These are phyloP conservation scores for Leccinum imitatum DNA, from an alignment of 768 basidiomycete species.

Conservation along the genomic window DNA sequence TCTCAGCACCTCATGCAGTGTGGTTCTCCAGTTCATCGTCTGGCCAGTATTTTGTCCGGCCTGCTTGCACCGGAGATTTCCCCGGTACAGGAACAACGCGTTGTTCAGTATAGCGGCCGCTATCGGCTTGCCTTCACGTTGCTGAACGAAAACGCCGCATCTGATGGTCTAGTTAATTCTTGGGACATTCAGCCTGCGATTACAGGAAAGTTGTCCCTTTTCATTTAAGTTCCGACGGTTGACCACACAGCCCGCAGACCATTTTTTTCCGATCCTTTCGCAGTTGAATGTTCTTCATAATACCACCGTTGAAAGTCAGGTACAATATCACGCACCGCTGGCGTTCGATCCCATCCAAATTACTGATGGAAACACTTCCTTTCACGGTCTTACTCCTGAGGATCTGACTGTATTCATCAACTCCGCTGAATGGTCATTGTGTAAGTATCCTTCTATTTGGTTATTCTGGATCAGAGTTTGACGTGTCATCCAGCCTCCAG, in stretches of 20 bases:
- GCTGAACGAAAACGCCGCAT: conserved; percentile 84
- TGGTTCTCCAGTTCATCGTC: conserved; percentile 35
- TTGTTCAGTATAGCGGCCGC: conserved; percentile 75
- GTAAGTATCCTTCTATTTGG: conserved; percentile 42
- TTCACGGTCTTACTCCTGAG: conserved; percentile 68
- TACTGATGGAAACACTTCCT: conserved; percentile 31
- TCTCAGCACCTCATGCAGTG: conserved; percentile 12
- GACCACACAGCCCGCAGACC: conserved; percentile 44
- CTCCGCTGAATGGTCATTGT: conserved; percentile 93
- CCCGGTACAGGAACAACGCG: conserved; percentile 48
- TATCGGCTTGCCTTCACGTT: conserved; percentile 92
- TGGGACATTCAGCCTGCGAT: conserved; percentile 79
- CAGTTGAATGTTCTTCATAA: conserved; percentile 73
- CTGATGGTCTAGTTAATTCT: conserved; percentile 52
- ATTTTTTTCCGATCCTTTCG: conserved; percentile 64
- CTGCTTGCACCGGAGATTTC: conserved; percentile 45
- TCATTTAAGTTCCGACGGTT: conserved; percentile 19
- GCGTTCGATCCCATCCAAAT: conserved; percentile 65
- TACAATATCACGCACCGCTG: conserved; percentile 88
- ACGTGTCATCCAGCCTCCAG: conserved; percentile 66
- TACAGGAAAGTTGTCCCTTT: conserved; percentile 46
- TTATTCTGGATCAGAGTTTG: conserved; percentile 3
- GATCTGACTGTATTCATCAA: conserved; percentile 93
- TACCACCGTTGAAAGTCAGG: conserved; percentile 92
- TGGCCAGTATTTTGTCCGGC: conserved; percentile 39